These are phyloP conservation scores for Leavenworthia alabamica DNA, from an alignment of 345 rosid genomes.

Conservation along the genomic window DNA sequence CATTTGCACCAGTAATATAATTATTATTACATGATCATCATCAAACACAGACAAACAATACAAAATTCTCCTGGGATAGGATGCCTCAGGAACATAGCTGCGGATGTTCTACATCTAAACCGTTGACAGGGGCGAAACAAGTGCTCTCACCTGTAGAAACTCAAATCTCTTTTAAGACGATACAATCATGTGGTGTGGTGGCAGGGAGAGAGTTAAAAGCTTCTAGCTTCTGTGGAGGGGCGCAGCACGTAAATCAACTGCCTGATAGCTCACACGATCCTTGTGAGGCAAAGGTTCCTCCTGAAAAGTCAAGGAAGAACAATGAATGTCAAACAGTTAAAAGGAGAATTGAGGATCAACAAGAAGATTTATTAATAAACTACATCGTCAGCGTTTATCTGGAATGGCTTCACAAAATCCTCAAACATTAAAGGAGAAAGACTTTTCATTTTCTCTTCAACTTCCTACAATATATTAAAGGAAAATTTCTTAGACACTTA, in stretches of 20 bases:
- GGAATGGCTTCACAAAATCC: slow-evolving; percentile 82
- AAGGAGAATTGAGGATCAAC: neutral
- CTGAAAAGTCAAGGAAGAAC: slow-evolving; percentile 32
- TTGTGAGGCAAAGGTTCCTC: slow-evolving; percentile 68
- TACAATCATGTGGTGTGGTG: neutral
- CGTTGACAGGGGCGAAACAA: neutral
- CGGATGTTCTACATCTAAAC: neutral
- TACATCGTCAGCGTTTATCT: slow-evolving; percentile 71
- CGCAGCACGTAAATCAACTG: slow-evolving; percentile 73
- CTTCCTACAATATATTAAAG: slow-evolving; percentile 52
- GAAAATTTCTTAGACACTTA: neutral
- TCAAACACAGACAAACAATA: slow-evolving; percentile 9
- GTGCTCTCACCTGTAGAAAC: neutral
- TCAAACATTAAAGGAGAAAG: slow-evolving; percentile 69
- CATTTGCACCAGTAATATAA: neutral
- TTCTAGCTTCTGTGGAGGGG: slow-evolving; percentile 63
- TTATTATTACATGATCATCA: slow-evolving; percentile 10
- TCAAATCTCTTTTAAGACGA: neutral
- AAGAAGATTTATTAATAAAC: neutral
- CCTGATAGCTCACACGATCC: slow-evolving; percentile 56
- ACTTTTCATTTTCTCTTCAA: slow-evolving; percentile 58
- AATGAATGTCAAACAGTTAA: neutral
- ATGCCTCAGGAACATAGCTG: neutral
- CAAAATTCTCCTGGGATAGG: neutral
- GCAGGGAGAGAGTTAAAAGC: neutral